Evolutionary conservation across 768 basidiomycete genomes (phyloP), one percentile per base, ranked within the genome.

Genomic region (Rhodotorula taiwanensis): DNA sequence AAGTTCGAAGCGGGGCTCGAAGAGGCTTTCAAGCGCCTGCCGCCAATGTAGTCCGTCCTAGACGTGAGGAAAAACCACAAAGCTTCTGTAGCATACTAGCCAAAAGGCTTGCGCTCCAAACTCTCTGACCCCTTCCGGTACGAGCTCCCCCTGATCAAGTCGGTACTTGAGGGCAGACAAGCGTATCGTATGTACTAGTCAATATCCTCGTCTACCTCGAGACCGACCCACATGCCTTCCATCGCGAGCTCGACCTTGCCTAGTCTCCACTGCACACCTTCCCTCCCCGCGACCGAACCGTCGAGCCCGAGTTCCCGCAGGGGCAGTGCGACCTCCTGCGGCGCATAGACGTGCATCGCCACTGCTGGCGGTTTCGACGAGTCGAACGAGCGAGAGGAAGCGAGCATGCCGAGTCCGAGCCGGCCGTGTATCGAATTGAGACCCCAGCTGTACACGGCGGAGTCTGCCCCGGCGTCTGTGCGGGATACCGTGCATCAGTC

Each of bases 161-260:
- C 43, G 36, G 10, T 10, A 39, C 10, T 39, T n/a, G n/a, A n/a
- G n/a, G n/a, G n/a, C n/a, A n/a, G n/a, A n/a, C n/a, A n/a, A n/a
- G n/a, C 36, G 36, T 18, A 2, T 18, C 9, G 30, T 28, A 9
- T 5, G 4, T 28, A 9, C 31, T 52, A 54, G 9, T 39, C 34
- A 6, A 52, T 16, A 21, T 56, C 55, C 18, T 31, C 43, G 33
- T 33, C 25, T 13, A 2, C 51, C 18, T 34, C n/a, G 11, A 64
- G 28, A 28, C 5, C 62, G 11, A 64, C 62, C 66, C 66, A 68
- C 58, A 68, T 44, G 8, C 39, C 55, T 20, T 68, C 66, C 28
- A 44, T 33, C 14, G 61, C 66, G 21, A 56, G 45, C 47, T 68
- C 66, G 25, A 68, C 58, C 47, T 52, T 45, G 0, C 66, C 66